These are phyloP conservation scores for Lactifluus hygrophoroides DNA, from an alignment of 768 basidiomycete species.

Conservation along the genomic window DNA sequence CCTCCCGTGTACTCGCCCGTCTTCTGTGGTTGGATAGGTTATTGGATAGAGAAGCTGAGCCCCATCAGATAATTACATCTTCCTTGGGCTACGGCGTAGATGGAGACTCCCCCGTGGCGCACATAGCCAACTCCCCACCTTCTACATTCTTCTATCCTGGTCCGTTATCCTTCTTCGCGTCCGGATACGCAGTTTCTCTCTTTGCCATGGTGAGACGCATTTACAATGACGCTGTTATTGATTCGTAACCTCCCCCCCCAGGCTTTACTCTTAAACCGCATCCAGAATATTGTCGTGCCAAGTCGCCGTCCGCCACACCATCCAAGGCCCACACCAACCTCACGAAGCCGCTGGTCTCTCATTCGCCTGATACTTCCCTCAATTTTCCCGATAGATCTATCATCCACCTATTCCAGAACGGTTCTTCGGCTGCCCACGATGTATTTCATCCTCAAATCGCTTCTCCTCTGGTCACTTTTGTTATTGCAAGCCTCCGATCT, in stretches of 20 bases:
- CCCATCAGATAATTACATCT: not conserved
- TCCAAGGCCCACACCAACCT: conserved; percentile 18
- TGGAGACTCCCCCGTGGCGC: not conserved
- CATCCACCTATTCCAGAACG: conserved; percentile 49
- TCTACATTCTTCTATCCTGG: conserved; percentile 36
- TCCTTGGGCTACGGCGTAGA: conserved; percentile 3
- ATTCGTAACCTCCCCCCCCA: conserved; percentile 22
- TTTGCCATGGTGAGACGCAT: conserved; percentile 47
- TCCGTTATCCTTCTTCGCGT: conserved; percentile 66
- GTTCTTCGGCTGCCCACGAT: conserved; percentile 55
- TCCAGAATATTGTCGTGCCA: conserved; percentile 72
- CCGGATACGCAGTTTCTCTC: conserved; percentile 61
- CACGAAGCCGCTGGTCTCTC: conserved; percentile 20
- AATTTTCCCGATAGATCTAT: conserved; percentile 58
- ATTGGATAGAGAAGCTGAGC: conserved; percentile 3
- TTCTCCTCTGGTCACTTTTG: conserved; percentile 50
- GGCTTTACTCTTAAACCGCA: conserved; percentile 65
- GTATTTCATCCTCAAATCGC: conserved; percentile 48
- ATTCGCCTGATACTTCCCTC: conserved; percentile 27
- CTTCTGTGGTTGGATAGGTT: conserved; percentile 4
- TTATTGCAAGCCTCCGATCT: conserved; percentile 47
- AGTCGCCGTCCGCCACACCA: conserved; percentile 34
- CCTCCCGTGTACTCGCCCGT: not conserved
- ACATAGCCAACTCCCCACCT: conserved; percentile 12
- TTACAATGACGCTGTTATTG: not conserved